Evolutionary conservation across 2,329 filamentous ascomycete genomes (phyloP), one percentile per base, ranked within the genome.

Genomic region (Rhinocladiella mackenziei): DNA sequence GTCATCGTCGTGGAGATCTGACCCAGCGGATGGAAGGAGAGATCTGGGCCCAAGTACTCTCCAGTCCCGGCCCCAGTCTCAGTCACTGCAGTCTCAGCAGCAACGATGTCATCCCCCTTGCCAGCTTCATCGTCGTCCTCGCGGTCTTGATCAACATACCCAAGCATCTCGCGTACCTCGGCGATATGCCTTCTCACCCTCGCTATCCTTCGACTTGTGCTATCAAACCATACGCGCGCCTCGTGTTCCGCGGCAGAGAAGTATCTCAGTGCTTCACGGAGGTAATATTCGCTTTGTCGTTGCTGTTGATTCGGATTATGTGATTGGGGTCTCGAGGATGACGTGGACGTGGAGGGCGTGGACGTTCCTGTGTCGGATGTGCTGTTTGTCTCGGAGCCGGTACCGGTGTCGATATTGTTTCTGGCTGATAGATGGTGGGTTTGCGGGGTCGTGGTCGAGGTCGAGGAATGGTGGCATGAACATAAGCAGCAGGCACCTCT

Each of bases 191-290:
- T 17, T 17, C 29, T 34, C 8, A 45, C 35, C 10, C 43, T 35
- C 15, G 43, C 23, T 11, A 19, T 39, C 7, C 43, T 26, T 35
- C 43, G 35, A 17, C 36, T 40, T 8, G 43, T 38, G 4, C 28
- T n/a, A 10, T 40, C 43, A 23, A 45, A 45, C 26, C 36, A 45
- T 14, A 28, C n/a, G 13, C 20, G 13, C 11, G 43, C 43, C 36
- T 29, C 36, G 9, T n/a, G 15, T 15, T 45, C 43, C 1, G 43
- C 43, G 10, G 17, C 20, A 13, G 11, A 19, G n/a, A 45, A 35
- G 18, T 34, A 35, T 10, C 3, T 5, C 13, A 35, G n/a, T 8
- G 40, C 40, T 25, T 22, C 14, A 15, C 3, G 25, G 11, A 43
- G 17, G 17, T 43, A 13, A 10, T 17, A 3, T 17, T 32, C 4